Evolutionary conservation across 192 early-diverging fungal genomes (phyloP).

Genomic region (Entomortierella parvispora): DNA sequence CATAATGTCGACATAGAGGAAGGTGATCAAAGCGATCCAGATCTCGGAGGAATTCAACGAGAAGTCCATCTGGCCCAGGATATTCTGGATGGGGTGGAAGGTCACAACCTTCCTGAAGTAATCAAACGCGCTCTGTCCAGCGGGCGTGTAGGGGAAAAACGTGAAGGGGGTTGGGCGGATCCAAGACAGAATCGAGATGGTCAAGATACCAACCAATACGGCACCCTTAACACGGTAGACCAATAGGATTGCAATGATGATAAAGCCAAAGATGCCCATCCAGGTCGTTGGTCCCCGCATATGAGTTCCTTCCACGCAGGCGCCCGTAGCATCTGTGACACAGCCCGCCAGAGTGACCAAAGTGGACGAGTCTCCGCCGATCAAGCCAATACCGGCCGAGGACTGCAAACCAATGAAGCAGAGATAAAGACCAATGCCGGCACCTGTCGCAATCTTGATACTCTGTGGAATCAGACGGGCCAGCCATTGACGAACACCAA

Average conservation of each 20-base stretch:
- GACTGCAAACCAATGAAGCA: constrained; percentile 80
- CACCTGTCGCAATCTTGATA: constrained; percentile 77
- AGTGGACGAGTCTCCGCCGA: constrained; percentile 65
- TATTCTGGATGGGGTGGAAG: constrained; percentile 66
- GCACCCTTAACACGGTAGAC: constrained; percentile 74
- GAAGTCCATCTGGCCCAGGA: constrained; percentile 68
- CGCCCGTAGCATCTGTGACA: constrained; percentile 48
- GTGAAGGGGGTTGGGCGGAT: constrained; percentile 71
- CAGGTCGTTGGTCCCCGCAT: constrained; percentile 72
- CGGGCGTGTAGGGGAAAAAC: constrained; percentile 73
- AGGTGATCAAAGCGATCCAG: constrained; percentile 83
- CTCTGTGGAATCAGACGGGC: constrained; percentile 72
- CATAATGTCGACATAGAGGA: constrained; percentile 85
- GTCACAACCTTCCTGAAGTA: constrained; percentile 74
- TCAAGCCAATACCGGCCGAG: constrained; percentile 80
- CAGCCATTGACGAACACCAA: constrained; percentile 81
- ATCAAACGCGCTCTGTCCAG: constrained; percentile 68
- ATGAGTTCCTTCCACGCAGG: constrained; percentile 57
- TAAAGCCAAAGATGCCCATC: constrained; percentile 78
- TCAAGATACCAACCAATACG: constrained; percentile 74
- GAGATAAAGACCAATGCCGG: constrained; percentile 81
- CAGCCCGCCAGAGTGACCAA: constrained; percentile 75
- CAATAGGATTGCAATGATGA: constrained; percentile 70
- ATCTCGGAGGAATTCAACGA: constrained; percentile 63
- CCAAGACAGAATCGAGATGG: constrained; percentile 78